These are phyloP conservation scores for Sarocladium oryzae DNA, from an alignment of 2,329 filamentous ascomycete genomes.

Conservation along the genomic window DNA sequence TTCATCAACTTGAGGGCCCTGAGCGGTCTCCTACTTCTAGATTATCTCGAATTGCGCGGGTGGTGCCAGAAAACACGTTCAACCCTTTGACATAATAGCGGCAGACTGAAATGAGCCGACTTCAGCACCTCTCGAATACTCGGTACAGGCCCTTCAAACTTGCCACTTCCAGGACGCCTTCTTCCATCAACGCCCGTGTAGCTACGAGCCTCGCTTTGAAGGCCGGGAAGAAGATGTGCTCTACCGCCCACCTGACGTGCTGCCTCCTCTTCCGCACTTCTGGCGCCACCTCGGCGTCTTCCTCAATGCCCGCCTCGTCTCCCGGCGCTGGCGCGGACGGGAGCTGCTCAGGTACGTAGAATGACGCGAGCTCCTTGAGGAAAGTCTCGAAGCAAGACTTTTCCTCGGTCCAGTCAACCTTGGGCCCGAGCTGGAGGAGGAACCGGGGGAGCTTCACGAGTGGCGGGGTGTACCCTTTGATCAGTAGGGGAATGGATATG, in stretches of 20 bases:
- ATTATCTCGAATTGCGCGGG: no score
- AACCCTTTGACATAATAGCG: no score
- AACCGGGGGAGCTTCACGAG: slow-evolving; percentile 85
- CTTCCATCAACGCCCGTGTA: slow-evolving; percentile 68
- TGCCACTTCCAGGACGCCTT: slow-evolving; percentile 75
- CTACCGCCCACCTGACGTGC: slow-evolving; percentile 69
- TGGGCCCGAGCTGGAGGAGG: slow-evolving; percentile 78
- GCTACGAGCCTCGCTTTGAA: slow-evolving; percentile 78
- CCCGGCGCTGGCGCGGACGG: slow-evolving; percentile 43
- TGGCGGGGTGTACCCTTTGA: slow-evolving; percentile 83
- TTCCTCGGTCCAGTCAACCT: slow-evolving; percentile 81
- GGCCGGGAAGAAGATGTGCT: slow-evolving; percentile 84
- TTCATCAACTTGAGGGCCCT: no score
- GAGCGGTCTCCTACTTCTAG: no score
- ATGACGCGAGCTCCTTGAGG: slow-evolving; percentile 77
- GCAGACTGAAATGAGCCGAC: neutral
- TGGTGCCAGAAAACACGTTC: no score
- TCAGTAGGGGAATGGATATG: slow-evolving; percentile 70
- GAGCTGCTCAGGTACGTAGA: slow-evolving; percentile 84
- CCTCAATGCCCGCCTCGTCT: slow-evolving; percentile 23
- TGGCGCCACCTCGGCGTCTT: slow-evolving; percentile 37
- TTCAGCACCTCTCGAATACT: slow-evolving; percentile 88
- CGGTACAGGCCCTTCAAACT: slow-evolving; percentile 88
- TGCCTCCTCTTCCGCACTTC: slow-evolving; percentile 53
- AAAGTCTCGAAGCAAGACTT: slow-evolving; percentile 81